These are phyloP conservation scores for Lactarius hengduanensis DNA, from an alignment of 768 basidiomycete species.

Conservation along the genomic window DNA sequence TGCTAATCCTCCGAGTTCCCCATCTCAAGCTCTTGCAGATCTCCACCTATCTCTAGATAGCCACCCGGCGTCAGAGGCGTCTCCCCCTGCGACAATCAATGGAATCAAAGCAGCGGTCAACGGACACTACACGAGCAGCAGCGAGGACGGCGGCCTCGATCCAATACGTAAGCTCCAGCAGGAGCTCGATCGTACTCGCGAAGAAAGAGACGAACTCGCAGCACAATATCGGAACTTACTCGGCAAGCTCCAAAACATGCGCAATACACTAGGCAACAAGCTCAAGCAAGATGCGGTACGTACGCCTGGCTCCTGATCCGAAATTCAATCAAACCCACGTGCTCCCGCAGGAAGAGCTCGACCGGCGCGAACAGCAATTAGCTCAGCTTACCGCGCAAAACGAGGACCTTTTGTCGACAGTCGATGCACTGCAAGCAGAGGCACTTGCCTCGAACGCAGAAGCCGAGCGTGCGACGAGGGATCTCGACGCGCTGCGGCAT, in stretches of 20 bases:
- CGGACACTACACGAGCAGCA: conserved; percentile 38
- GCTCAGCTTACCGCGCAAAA: conserved; percentile 76
- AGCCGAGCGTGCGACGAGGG: conserved; percentile 61
- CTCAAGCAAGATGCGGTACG: conserved; percentile 94
- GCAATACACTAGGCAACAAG: conserved; percentile 90
- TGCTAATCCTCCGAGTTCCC: conserved; percentile 14
- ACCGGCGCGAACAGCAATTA: conserved; percentile 83
- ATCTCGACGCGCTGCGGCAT: conserved; percentile 69
- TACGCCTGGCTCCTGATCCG: conserved; percentile 25
- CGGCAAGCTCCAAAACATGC: conserved; percentile 89
- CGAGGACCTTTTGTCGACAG: conserved; percentile 64
- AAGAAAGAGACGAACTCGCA: conserved; percentile 87
- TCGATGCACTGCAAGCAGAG: conserved; percentile 81
- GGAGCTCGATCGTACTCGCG: conserved; percentile 70
- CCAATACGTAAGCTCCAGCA: conserved; percentile 60
- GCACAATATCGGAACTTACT: conserved; percentile 84
- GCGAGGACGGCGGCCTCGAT: conserved; percentile 44
- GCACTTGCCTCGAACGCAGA: conserved; percentile 75
- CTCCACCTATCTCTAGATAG: conserved; percentile 34
- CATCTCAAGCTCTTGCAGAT: conserved; percentile 22
- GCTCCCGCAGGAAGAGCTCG: conserved; percentile 86
- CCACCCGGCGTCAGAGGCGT: conserved; percentile 29
- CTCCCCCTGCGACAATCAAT: conserved; percentile 30
- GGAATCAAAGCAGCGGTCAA: conserved; percentile 32
- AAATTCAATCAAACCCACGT: conserved; percentile 19